A percentile compares a stretch with the other conserved stretches of the same genome.
Evolutionary conservation across 2,329 filamentous ascomycete genomes (phyloP).

Genomic region (Aspergillus puulaauensis): DNA sequence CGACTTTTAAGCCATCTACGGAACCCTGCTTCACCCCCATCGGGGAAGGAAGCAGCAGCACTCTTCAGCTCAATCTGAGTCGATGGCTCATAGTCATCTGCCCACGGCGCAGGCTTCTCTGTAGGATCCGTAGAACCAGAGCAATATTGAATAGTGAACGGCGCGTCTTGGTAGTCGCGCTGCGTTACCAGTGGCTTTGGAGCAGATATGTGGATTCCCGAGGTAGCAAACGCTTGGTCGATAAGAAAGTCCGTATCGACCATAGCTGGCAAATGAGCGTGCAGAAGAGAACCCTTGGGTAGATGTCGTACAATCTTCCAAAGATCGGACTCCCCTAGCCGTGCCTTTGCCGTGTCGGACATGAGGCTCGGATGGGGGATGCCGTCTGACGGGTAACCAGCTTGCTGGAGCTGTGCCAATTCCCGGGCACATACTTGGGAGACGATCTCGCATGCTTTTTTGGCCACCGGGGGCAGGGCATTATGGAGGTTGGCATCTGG

Average conservation of each 20-base stretch:
- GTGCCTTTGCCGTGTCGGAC: conserved; percentile 82
- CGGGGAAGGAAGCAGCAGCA: conserved; percentile 73
- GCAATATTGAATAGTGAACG: conserved; percentile 63
- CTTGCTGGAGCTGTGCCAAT: conserved; percentile 68
- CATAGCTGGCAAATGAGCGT: conserved; percentile 90
- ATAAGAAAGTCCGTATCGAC: conserved; percentile 82
- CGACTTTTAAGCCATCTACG: conserved; percentile 73
- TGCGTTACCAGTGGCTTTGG: conserved; percentile 57
- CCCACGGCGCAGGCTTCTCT: conserved; percentile 62
- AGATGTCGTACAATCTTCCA: conserved; percentile 83
- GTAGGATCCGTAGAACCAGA: conserved; percentile 46
- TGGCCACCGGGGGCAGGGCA: conserved; percentile 73
- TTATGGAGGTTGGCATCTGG: conserved; percentile 34
- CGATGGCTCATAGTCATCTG: conserved; percentile 58
- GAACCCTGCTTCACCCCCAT: conserved; percentile 70
- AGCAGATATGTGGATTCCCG: conserved; percentile 70
- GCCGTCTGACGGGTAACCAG: conserved; percentile 61
- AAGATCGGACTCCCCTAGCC: conserved; percentile 79
- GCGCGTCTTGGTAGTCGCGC: conserved; percentile 54
- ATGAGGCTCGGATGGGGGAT: conserved; percentile 86
- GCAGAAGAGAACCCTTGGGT: conserved; percentile 72
- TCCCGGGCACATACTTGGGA: conserved; percentile 76
- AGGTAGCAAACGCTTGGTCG: conserved; percentile 65
- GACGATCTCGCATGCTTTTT: conserved; percentile 76
- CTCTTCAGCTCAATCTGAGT: conserved; percentile 58